Percentiles rank a stretch among this genome's conserved stretches.
Conservation (phyloP, 306 rosid species). For the Vicia sativa region DNA sequence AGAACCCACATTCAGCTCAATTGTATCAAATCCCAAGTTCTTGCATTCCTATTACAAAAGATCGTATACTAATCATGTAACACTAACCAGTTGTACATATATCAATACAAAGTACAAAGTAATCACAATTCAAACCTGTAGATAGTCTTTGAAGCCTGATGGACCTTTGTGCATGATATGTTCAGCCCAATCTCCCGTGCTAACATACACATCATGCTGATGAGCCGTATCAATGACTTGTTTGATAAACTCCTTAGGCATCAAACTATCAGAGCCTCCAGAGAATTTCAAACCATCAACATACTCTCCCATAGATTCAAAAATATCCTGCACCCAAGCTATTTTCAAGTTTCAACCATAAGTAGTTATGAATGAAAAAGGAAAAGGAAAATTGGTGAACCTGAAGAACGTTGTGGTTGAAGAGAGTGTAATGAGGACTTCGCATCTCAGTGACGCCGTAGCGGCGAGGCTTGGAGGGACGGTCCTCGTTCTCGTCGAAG, state of each 20-base stretch:
- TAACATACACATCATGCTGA: conserved; percentile 75
- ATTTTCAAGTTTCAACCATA: too few relatives aligned
- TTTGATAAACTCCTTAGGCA: conserved; percentile 68
- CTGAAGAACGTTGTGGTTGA: conserved; percentile 68
- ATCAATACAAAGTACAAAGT: too few relatives aligned
- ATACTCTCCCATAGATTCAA: conserved; percentile 76
- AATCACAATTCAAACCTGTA: conserved; percentile 56
- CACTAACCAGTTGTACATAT: not conserved
- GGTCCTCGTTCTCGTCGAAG: conserved; percentile 82
- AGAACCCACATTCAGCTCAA: conserved; percentile 74
- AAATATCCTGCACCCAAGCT: conserved; percentile 73
- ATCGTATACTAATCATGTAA: not conserved
- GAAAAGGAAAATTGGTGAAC: conserved; percentile 33
- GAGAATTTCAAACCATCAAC: conserved; percentile 88
- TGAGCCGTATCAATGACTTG: conserved; percentile 83
- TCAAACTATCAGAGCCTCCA: conserved; percentile 83
- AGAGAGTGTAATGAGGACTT: conserved; percentile 63
- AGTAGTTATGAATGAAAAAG: not conserved
- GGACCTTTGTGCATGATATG: conserved; percentile 70
- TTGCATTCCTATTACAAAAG: conserved; percentile 69
- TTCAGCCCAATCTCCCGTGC: conserved; percentile 96
- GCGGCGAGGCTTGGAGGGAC: conserved; percentile 83
- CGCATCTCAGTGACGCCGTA: conserved; percentile 88
- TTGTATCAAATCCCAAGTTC: conserved; percentile 79
- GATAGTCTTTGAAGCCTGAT: conserved; percentile 66